Evolutionary conservation across 2,329 filamentous ascomycete species (phyloP).

Genomic region (Fusarium goolgardi): DNA sequence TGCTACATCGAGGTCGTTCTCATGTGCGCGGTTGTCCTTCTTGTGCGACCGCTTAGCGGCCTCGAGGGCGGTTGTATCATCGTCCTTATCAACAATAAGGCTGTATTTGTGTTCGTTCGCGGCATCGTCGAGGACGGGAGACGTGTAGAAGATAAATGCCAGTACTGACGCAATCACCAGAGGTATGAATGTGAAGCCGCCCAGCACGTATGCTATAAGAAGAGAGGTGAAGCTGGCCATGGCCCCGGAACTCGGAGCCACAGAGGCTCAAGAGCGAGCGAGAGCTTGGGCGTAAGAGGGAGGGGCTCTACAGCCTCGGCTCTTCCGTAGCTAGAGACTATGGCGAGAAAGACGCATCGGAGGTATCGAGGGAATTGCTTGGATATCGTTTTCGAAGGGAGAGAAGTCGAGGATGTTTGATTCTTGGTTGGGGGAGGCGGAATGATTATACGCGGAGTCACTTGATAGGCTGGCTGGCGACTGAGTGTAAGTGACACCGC

Average conservation of each 20-base stretch:
- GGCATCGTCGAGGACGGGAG: conserved; percentile 65
- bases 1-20: conserved; percentile 78
- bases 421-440: conserved; percentile 31
- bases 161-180: conserved; percentile 72
- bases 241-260: conserved; percentile 43
- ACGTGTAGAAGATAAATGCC: conserved; percentile 74
- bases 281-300: conserved; percentile 36
- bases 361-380: conserved; percentile 1
- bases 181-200: conserved; percentile 89
- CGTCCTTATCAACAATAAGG: conserved; percentile 67
- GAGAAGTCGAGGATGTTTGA: conserved; percentile 25
- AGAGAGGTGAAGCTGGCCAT: conserved; percentile 69
- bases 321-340: conserved; percentile 32
- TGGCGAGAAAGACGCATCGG: conserved; percentile 35
- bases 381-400: conserved; percentile 18
- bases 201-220: conserved; percentile 82
- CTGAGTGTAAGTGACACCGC: conserved; percentile 40
- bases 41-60: conserved; percentile 68
- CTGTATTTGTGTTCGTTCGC: conserved; percentile 45
- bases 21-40: conserved; percentile 68
- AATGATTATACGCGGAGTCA: conserved; percentile 39
- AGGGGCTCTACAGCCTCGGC: conserved; percentile 38
- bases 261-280: conserved; percentile 33
- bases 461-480: conserved; percentile 40
- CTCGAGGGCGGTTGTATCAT: conserved; percentile 74